Evolutionary conservation across 768 basidiomycete genomes (phyloP).

Genomic region (Tulasnella sp.): DNA sequence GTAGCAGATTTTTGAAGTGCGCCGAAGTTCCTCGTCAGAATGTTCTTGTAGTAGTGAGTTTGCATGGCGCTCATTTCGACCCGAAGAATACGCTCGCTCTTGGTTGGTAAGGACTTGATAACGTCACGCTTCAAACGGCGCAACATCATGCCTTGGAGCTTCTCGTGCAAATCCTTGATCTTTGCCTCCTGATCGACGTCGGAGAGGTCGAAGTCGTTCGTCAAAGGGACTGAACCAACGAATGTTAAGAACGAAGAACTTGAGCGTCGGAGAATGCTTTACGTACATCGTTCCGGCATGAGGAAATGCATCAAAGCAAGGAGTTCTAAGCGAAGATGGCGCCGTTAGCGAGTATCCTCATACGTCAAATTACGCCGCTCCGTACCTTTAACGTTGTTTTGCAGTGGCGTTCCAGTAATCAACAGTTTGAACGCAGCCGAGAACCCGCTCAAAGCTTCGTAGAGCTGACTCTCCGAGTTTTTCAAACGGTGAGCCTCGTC

Average conservation of each 20-base stretch:
- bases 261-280: not conserved
- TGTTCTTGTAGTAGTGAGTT: slow-evolving; percentile 98
- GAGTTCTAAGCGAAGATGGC: slow-evolving; percentile 48
- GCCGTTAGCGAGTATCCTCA: not conserved
- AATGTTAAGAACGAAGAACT: not conserved
- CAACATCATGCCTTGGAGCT: slow-evolving; percentile 90
- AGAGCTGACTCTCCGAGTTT: slow-evolving; percentile 94
- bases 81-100: slow-evolving; percentile 94
- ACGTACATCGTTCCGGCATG: slow-evolving; percentile 93
- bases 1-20: slow-evolving; percentile 66
- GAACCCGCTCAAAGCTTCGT: slow-evolving; percentile 87
- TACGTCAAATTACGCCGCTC: not conserved
- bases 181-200: slow-evolving; percentile 88
- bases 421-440: slow-evolving; percentile 83
- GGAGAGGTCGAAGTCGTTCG: slow-evolving; percentile 89
- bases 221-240: slow-evolving; percentile 58
- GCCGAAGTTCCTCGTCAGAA: slow-evolving; percentile 92
- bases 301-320: slow-evolving; percentile 98
- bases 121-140: slow-evolving; percentile 93
- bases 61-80: slow-evolving; percentile 97
- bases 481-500: slow-evolving; percentile 98
- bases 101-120: slow-evolving; percentile 88
- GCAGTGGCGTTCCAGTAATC: slow-evolving; percentile 95
- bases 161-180: slow-evolving; percentile 91
- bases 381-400: slow-evolving; percentile 97